Conservation (phyloP, 345 rosid genomes). For the Cardamine resedifolia region DNA sequence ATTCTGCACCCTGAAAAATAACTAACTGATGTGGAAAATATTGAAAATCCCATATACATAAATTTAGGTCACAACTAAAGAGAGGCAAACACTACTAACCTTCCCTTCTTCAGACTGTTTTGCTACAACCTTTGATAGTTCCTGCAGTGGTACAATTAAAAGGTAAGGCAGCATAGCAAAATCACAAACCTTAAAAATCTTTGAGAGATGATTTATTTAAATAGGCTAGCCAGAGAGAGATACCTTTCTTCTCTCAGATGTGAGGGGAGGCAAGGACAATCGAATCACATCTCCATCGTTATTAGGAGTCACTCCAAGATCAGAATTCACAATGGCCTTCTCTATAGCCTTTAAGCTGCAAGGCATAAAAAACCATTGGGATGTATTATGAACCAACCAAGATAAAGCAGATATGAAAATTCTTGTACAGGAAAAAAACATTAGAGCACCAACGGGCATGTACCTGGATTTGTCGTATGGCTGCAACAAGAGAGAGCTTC, state of each 20-base stretch:
- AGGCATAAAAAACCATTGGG: not conserved
- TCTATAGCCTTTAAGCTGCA: conserved; percentile 84
- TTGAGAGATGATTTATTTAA: not conserved
- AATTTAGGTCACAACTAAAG: not conserved
- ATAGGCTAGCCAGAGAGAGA: conserved; percentile 6
- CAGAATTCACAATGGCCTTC: conserved; percentile 87
- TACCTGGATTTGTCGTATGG: conserved; percentile 98
- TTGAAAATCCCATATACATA: not conserved
- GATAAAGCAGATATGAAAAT: not conserved
- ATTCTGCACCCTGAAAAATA: not conserved
- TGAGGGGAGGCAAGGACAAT: conserved; percentile 77
- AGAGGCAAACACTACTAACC: conserved; percentile 45
- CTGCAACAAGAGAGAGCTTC: conserved; percentile 83
- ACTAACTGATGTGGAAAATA: not conserved
- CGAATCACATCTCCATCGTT: conserved; percentile 94
- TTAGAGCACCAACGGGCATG: not conserved
- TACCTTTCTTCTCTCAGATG: conserved; percentile 93
- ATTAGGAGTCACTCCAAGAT: conserved; percentile 87
- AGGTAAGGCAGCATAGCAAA: not conserved
- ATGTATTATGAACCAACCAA: not conserved
- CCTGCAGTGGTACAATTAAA: conserved; percentile 48
- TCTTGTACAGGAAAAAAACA: not conserved
- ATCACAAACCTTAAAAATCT: not conserved
- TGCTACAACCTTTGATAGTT: conserved; percentile 80
- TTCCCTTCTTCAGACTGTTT: conserved; percentile 93